A percentile compares a stretch with the other conserved stretches of the same genome.
Evolutionary conservation across 331 rosid genomes (phyloP).

Genomic region (Telfairia occidentalis): DNA sequence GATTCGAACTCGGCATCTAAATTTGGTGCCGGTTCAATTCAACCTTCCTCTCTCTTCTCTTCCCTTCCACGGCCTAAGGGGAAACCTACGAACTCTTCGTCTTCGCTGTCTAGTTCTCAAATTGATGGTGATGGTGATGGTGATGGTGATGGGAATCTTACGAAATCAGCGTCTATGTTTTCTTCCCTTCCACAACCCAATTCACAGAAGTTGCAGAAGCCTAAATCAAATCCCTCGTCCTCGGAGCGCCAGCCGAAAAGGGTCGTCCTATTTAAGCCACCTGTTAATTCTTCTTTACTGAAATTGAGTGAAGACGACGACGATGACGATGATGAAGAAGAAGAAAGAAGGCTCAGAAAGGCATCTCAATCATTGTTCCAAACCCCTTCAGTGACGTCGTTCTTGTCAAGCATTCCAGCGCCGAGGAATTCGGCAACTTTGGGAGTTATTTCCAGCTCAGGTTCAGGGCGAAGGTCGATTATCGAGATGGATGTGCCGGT

Average conservation of each 20-base stretch:
- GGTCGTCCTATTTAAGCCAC: constrained; percentile 70
- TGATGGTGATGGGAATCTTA: neutral
- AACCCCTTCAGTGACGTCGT: constrained; percentile 45
- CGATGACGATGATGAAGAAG: constrained; percentile 31
- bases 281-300: constrained; percentile 25
- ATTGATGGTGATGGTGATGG: neutral
- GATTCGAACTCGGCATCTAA: constrained; percentile 14
- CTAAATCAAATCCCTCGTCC: constrained; percentile 23
- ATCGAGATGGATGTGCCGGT: constrained; percentile 29
- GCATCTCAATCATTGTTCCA: constrained; percentile 28
- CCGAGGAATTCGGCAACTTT: constrained; percentile 51
- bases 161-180: constrained; percentile 16
- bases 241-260: constrained; percentile 28
- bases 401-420: constrained; percentile 65
- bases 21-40: neutral
- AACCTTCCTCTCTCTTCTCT: constrained; percentile 20
- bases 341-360: constrained; percentile 29
- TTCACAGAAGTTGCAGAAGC: constrained; percentile 28
- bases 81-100: neutral
- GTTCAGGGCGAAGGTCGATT: constrained; percentile 58
- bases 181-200: constrained; percentile 50
- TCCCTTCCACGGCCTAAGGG: constrained; percentile 46
- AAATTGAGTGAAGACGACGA: constrained; percentile 35
- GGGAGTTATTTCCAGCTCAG: constrained; percentile 44
- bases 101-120: neutral